Conservation (phyloP, 352 stramenopile species). For the Pythium insidiosum region DNA sequence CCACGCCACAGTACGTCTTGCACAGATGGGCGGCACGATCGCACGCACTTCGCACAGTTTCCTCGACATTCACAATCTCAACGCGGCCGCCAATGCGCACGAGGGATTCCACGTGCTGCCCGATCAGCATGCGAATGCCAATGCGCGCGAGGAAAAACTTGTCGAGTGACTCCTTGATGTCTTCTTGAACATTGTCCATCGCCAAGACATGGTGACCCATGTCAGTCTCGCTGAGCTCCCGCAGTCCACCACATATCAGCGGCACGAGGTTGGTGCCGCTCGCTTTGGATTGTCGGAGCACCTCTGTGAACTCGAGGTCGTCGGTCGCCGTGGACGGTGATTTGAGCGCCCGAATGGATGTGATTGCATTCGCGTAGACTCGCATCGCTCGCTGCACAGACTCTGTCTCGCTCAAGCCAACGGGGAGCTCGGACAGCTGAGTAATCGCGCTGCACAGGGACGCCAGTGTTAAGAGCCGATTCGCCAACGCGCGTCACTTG, state of each 20-base stretch:
- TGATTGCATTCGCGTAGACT: conserved; percentile 54
- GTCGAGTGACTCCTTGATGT: conserved; percentile 87
- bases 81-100: conserved; percentile 53
- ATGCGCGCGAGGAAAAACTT: conserved; percentile 98
- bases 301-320: conserved; percentile 57
- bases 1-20: conserved; percentile 37
- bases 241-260: conserved; percentile 64
- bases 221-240: conserved; percentile 58
- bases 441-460: conserved; percentile 34
- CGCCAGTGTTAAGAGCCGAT: background rate
- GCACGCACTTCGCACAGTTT: conserved; percentile 49
- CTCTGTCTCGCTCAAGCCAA: conserved; percentile 53
- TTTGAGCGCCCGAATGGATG: conserved; percentile 30
- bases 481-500: too few relatives aligned
- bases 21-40: conserved; percentile 50
- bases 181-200: conserved; percentile 55
- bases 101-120: conserved; percentile 76
- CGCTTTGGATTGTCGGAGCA: conserved; percentile 38
- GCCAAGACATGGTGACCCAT: conserved; percentile 50
- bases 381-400: conserved; percentile 52
- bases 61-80: conserved; percentile 60
- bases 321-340: conserved; percentile 33
- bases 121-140: conserved; percentile 99
- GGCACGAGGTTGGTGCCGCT: conserved; percentile 69
- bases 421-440: conserved; percentile 63